These are phyloP conservation scores for Purpureocillium lavendulum DNA, from an alignment of 2,329 filamentous ascomycete genomes.

Conservation along the genomic window DNA sequence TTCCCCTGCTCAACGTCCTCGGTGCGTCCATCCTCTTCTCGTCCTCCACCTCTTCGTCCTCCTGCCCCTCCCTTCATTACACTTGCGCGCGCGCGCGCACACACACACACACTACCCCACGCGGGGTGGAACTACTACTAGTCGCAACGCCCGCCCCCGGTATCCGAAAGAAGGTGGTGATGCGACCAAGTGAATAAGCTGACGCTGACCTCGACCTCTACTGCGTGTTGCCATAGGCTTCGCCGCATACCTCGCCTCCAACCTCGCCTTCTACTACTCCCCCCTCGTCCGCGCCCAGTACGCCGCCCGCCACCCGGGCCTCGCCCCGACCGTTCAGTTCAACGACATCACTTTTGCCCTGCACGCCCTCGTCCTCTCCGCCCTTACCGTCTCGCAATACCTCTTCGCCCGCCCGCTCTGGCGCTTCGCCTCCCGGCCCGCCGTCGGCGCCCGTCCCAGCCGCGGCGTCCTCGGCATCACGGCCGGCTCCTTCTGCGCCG, in stretches of 20 bases:
- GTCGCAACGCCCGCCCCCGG: too few relatives aligned
- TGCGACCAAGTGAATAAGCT: too few relatives aligned
- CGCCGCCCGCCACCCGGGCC: slow-evolving; percentile 65
- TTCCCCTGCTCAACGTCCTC: slow-evolving; percentile 65
- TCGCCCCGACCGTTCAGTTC: slow-evolving; percentile 74
- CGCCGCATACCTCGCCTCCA: slow-evolving; percentile 67
- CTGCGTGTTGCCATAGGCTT: slow-evolving; percentile 44
- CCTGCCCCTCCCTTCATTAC: background rate
- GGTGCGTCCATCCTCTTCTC: slow-evolving; percentile 27
- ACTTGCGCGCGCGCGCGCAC: background rate
- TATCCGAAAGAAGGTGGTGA: too few relatives aligned
- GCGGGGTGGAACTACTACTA: too few relatives aligned
- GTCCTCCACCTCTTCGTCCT: background rate
- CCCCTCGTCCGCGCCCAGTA: slow-evolving; percentile 73
- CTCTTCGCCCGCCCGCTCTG: slow-evolving; percentile 67
- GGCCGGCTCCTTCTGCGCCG: slow-evolving; percentile 56
- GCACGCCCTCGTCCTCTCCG: slow-evolving; percentile 67
- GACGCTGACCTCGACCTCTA: too few relatives aligned
- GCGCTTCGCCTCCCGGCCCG: slow-evolving; percentile 62
- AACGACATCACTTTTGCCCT: slow-evolving; percentile 87
- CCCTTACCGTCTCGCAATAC: slow-evolving; percentile 68
- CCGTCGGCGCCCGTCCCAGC: slow-evolving; percentile 45
- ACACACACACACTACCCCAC: too few relatives aligned
- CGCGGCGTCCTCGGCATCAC: slow-evolving; percentile 60
- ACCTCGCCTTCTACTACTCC: slow-evolving; percentile 69